Conservation (phyloP, 2,329 filamentous ascomycete species). For the Fonsecaea erecta region DNA sequence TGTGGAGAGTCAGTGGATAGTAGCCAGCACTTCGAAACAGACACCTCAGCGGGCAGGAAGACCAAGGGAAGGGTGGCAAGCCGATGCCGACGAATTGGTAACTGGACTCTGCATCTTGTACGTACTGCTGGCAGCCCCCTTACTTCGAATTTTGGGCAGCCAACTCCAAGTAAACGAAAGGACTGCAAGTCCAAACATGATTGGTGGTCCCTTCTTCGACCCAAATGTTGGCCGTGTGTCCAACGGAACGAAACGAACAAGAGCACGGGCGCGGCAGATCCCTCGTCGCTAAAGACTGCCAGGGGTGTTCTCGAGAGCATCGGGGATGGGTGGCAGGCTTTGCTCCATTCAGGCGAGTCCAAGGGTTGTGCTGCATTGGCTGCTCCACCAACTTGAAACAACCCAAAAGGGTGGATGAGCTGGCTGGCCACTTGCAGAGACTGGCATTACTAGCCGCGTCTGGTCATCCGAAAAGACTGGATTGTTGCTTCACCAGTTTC, state of each 20-base stretch:
- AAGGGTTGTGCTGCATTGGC: background rate
- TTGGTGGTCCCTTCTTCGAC: background rate
- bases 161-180: background rate
- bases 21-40: slow-evolving; percentile 16
- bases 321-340: background rate
- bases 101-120: background rate
- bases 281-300: slow-evolving; percentile 19
- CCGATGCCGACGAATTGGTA: slow-evolving; percentile 4
- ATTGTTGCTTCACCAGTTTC: background rate
- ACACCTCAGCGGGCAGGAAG: slow-evolving; percentile 2
- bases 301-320: background rate
- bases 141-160: background rate
- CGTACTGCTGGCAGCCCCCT: background rate
- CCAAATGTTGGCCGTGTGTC: background rate
- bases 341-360: slow-evolving; percentile 7
- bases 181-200: background rate
- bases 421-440: too few relatives aligned
- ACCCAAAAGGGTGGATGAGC: background rate
- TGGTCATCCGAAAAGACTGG: background rate
- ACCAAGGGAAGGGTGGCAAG: background rate
- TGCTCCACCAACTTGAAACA: slow-evolving; percentile 15
- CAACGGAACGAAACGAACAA: too few relatives aligned
- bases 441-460: slow-evolving; percentile 12
- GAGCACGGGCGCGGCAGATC: slow-evolving; percentile 18
- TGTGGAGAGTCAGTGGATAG: slow-evolving; percentile 19